Evolutionary conservation across 345 rosid genomes (phyloP).

Genomic region (Bruguiera gymnorhiza): DNA sequence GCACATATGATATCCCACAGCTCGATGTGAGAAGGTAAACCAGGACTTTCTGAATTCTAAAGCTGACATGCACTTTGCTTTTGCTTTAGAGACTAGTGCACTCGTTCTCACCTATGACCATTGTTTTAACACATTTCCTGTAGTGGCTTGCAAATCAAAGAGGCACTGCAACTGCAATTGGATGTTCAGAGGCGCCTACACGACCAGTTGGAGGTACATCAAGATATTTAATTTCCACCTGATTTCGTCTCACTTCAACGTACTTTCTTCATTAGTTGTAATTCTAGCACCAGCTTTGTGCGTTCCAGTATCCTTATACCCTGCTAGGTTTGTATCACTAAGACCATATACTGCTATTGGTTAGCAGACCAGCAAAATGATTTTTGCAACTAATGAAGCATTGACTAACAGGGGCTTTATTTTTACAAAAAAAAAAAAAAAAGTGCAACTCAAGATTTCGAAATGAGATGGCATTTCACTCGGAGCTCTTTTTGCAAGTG

Average conservation of each 20-base stretch:
- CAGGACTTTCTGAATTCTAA: neutral
- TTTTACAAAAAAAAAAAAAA: too few relatives aligned
- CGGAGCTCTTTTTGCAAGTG: too few relatives aligned
- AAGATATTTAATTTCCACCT: neutral
- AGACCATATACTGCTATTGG: too few relatives aligned
- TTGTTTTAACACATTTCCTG: slow-evolving; percentile 8
- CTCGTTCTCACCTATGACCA: neutral
- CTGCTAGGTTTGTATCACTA: too few relatives aligned
- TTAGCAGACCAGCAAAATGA: too few relatives aligned
- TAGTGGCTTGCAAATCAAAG: slow-evolving; percentile 70
- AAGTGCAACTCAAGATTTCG: too few relatives aligned
- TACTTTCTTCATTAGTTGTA: neutral
- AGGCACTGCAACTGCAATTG: slow-evolving; percentile 74
- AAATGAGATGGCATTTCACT: too few relatives aligned
- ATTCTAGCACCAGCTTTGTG: neutral
- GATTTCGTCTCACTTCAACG: neutral
- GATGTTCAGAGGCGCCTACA: slow-evolving; percentile 91
- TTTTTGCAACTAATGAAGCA: too few relatives aligned
- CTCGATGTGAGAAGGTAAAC: slow-evolving; percentile 54
- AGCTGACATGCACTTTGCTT: neutral
- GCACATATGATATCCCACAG: slow-evolving; percentile 39
- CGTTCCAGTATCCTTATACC: too few relatives aligned
- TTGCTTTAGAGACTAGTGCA: neutral
- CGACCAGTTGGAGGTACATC: slow-evolving; percentile 81
- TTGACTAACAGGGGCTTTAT: too few relatives aligned